Percentiles rank a stretch among this genome's conserved stretches.
These are phyloP conservation scores for Toxoplasma gondii DNA, from an alignment of 169 alveolate species.

Conservation along the genomic window DNA sequence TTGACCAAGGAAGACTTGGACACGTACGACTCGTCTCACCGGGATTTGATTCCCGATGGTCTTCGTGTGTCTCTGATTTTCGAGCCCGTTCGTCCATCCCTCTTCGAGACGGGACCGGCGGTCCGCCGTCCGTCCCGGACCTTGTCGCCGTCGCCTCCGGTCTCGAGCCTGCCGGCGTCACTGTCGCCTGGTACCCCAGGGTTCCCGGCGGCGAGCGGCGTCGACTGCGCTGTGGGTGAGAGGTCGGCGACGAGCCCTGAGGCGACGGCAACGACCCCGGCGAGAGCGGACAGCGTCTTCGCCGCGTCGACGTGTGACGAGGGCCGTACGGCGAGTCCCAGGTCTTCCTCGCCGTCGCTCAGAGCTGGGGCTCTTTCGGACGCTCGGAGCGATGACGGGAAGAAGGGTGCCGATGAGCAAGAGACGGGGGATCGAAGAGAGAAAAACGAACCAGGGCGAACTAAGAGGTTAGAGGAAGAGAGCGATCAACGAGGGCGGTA, in stretches of 20 bases:
- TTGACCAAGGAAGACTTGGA: slow-evolving; percentile 9
- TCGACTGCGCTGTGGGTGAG: not conserved
- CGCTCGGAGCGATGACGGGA: not conserved
- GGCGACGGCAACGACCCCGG: not conserved
- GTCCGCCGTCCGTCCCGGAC: not conserved
- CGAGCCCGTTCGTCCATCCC: not conserved
- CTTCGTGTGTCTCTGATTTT: not conserved
- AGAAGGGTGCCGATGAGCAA: not conserved
- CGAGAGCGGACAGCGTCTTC: not conserved
- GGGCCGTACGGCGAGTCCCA: too few species aligned
- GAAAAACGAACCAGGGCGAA: not conserved
- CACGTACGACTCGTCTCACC: not conserved
- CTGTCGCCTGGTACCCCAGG: not conserved
- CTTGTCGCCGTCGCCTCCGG: not conserved
- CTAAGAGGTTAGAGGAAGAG: not conserved
- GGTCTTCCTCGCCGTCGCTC: too few species aligned
- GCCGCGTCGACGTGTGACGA: not conserved
- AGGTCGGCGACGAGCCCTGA: not conserved
- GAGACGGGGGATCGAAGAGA: not conserved
- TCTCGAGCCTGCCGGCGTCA: not conserved
- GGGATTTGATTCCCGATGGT: not conserved
- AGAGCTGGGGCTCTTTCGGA: too few species aligned
- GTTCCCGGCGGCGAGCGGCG: not conserved
- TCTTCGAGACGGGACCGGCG: not conserved
- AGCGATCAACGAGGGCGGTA: not conserved